Evolutionary conservation across 148 eudicot genomes (phyloP).

Genomic region (Silene conica): DNA sequence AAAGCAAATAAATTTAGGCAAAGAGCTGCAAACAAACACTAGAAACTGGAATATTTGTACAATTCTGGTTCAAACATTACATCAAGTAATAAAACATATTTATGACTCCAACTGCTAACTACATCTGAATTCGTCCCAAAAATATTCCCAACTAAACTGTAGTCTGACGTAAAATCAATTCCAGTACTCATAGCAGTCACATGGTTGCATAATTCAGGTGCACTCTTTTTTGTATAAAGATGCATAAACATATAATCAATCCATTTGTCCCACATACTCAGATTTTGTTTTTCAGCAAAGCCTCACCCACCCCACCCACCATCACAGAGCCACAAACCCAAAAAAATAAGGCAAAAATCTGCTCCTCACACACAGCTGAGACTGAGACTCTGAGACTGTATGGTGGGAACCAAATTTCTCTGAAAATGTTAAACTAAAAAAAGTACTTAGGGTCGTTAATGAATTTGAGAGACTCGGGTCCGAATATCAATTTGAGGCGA

Average conservation of each 20-base stretch:
- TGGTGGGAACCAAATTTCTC: not conserved
- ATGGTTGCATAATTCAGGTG: constrained; percentile 14
- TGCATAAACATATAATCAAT: not conserved
- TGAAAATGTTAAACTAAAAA: not conserved
- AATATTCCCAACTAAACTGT: not conserved
- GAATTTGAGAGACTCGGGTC: too few relatives aligned
- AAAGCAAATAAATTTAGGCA: not conserved
- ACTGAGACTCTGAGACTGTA: not conserved
- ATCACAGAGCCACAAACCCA: too few relatives aligned
- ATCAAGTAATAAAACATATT: not conserved
- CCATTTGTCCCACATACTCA: not conserved
- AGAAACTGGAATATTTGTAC: too few relatives aligned
- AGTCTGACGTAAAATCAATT: constrained; percentile 2
- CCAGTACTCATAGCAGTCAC: constrained; percentile 17
- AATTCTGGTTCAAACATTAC: not conserved
- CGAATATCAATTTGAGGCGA: too few relatives aligned
- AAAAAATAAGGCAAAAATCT: too few relatives aligned
- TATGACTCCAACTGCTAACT: not conserved
- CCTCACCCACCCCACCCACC: not conserved
- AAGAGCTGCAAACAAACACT: not conserved
- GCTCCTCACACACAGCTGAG: not conserved
- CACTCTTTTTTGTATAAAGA: too few relatives aligned
- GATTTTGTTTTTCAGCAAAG: not conserved
- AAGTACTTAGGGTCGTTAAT: not conserved
- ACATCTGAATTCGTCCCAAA: not conserved